Base-by-base conservation (phyloP, 2,329 filamentous ascomycete genomes). In the Fusarium sulawesiense region DNA sequence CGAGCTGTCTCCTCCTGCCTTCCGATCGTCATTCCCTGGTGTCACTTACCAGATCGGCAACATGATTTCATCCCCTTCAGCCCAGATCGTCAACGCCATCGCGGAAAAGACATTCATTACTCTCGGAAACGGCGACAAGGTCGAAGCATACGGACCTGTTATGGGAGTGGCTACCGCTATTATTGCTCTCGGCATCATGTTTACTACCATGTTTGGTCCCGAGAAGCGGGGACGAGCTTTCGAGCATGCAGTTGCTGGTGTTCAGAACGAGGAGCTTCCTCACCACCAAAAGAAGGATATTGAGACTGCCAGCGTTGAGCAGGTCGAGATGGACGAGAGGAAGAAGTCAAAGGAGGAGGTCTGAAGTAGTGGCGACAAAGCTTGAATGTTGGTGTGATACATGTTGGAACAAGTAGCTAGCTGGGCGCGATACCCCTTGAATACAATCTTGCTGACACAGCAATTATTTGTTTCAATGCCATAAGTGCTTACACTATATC, bases 161-260 rank as follows among this genome's bases (percentile, higher is more conserved):
- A 94, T 93, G 92, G 92, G 87, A 14, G 83, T 93, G 58, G 91
- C 90, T 6, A 94, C 92, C 4, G 92, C 89, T 3, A 94, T 94
- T 71, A 93, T 94, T 68, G 90, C 89, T 1, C 47, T 88, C 0
- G 92, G 91, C 3, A 93, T 94, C 65, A 83, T 86, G 13, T 76
- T 90, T 23, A 93, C 91, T 1, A 87, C 89, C 7, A 87, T 90
- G 30, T 76, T 94, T 56, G 92, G 92, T 0, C 92, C 91, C 0
- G 92, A 94, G 85, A 91, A 89, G 81, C 86, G 90, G 47, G 92
- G 92, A 3, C 84, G 90, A 20, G 83, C 86, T 60, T 94, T 95
- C 72, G 91, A 93, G 76, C 82, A 85, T 58, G 87, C 85, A 1
- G 78, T 83, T 18, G 81, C 80, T 10, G 81, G 82, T 55, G 68